Percentiles rank a stretch among this genome's conserved stretches.
Evolutionary conservation across 2,329 filamentous ascomycete genomes (phyloP).

Genomic region (Nannizzia gypsea): DNA sequence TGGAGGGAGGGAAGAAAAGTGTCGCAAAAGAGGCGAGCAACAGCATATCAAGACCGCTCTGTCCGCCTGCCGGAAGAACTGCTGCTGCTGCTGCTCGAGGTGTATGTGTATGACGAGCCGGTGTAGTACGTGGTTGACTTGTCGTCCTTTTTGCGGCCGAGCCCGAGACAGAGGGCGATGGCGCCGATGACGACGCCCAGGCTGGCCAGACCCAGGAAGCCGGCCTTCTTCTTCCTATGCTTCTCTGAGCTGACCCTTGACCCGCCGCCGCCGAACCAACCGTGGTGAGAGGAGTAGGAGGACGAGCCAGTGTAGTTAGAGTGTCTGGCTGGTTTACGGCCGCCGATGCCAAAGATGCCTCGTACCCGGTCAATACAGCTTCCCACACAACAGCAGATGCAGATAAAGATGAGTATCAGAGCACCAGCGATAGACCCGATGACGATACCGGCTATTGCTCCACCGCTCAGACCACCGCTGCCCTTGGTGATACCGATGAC

Average conservation of each 20-base stretch:
- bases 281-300: conserved; percentile 22
- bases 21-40: background rate
- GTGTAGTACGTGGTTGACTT: conserved; percentile 27
- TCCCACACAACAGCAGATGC: conserved; percentile 34
- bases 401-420: conserved; percentile 35
- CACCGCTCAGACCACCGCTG: conserved; percentile 35
- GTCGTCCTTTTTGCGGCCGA: conserved; percentile 31
- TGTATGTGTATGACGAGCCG: conserved; percentile 4
- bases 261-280: conserved; percentile 13
- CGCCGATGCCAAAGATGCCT: conserved; percentile 31
- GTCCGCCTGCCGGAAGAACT: background rate
- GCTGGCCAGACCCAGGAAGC: conserved; percentile 26
- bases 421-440: conserved; percentile 38
- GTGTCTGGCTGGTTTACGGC: conserved; percentile 23
- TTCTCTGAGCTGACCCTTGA: conserved; percentile 23
- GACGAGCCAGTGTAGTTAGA: conserved; percentile 23
- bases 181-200: conserved; percentile 34
- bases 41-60: background rate
- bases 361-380: conserved; percentile 31
- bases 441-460: conserved; percentile 42
- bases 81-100: conserved; percentile 23
- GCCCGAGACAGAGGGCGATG: conserved; percentile 35
- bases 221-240: conserved; percentile 28
- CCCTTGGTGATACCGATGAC: conserved; percentile 24
- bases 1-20: background rate